These are phyloP conservation scores for Hibiscus tridactylites DNA, from an alignment of 345 rosid species.

Conservation along the genomic window DNA sequence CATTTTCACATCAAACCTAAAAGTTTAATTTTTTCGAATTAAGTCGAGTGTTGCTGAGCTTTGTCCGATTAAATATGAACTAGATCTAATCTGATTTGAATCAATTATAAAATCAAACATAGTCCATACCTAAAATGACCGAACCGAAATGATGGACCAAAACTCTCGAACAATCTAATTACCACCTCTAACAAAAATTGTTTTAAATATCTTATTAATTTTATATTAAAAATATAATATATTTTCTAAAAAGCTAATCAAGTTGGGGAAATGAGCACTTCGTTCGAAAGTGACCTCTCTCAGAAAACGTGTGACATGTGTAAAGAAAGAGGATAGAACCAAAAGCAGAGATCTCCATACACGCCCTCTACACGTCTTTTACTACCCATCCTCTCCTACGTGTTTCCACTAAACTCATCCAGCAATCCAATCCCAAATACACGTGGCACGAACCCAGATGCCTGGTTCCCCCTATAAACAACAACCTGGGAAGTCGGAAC, in stretches of 20 bases:
- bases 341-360: neutral
- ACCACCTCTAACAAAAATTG: too few species aligned
- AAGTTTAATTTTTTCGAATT: too few species aligned
- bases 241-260: neutral
- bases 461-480: neutral
- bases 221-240: too few species aligned
- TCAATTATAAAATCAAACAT: too few species aligned
- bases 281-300: neutral
- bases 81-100: too few species aligned
- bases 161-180: too few species aligned
- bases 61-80: too few species aligned
- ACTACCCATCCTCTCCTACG: neutral
- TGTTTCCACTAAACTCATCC: neutral
- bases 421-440: neutral
- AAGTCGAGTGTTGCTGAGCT: too few species aligned
- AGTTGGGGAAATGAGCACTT: neutral
- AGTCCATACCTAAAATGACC: too few species aligned
- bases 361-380: neutral
- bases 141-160: too few species aligned
- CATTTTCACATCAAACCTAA: too few species aligned
- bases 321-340: neutral
- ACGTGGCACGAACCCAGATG: conserved; percentile 8
- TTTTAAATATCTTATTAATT: too few species aligned
- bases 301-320: neutral
- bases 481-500: neutral